Percentiles rank a stretch among this genome's conserved stretches.
phyloP scores from a whole-genome alignment of 495 filamentous ascomycete species.

The Podospora fimiseda region DNA sequence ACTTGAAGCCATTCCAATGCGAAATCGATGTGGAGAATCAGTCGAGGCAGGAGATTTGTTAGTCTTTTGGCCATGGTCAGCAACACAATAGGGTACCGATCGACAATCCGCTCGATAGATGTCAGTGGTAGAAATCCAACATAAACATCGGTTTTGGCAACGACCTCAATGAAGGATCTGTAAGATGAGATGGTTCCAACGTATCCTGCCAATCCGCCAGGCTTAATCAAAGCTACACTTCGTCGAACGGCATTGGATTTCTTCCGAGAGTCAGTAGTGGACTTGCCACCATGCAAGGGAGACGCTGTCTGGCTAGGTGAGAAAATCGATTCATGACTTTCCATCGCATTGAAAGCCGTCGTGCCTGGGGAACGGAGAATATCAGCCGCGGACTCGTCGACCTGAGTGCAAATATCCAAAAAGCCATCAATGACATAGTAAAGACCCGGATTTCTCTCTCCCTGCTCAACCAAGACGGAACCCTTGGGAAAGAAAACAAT shows the following conservation, averaged over 20 bases:
- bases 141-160: slow-evolving; percentile 97
- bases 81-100: slow-evolving; percentile 83
- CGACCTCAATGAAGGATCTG: slow-evolving; percentile 91
- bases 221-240: slow-evolving; percentile 88
- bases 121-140: slow-evolving; percentile 87
- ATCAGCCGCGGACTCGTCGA: slow-evolving; percentile 28
- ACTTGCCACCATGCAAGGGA: slow-evolving; percentile 12
- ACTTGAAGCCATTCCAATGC: slow-evolving; percentile 97
- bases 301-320: slow-evolving; percentile 16
- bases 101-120: slow-evolving; percentile 85
- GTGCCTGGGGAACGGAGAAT: slow-evolving; percentile 30
- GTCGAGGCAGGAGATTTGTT: slow-evolving; percentile 79
- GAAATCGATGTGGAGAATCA: slow-evolving; percentile 96
- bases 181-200: slow-evolving; percentile 90
- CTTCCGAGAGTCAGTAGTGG: slow-evolving; percentile 15
- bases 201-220: slow-evolving; percentile 90
- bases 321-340: slow-evolving; percentile 26
- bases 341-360: slow-evolving; percentile 30
- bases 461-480: slow-evolving; percentile 93
- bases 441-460: slow-evolving; percentile 87
- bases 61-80: slow-evolving; percentile 92
- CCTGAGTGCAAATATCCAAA: slow-evolving; percentile 70
- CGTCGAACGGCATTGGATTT: slow-evolving; percentile 29
- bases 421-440: slow-evolving; percentile 99
- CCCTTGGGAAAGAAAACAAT: slow-evolving; percentile 96